Base-by-base conservation (phyloP, 768 basidiomycete genomes). In the Boletus sp. region DNA sequence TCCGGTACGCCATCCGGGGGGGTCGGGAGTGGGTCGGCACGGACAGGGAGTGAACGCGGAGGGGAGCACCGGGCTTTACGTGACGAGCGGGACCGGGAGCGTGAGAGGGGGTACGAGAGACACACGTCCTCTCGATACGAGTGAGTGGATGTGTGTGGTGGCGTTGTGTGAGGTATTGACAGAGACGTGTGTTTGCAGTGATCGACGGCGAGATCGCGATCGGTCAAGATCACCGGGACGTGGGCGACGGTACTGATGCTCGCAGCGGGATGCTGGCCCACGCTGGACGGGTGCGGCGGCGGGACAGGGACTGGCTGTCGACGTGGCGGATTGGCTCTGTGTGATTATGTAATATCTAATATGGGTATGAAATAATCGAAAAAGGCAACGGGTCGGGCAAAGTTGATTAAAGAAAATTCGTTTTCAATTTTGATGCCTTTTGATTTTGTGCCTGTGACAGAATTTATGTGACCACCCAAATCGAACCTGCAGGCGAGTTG, bases 151-250 rank as follows among this genome's bases (percentile, higher is more conserved):
- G 53, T 4, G 40, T 53, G 63, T 54, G 65, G 59, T 60, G 64
- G 59, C 54, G 49, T 37, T 37, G 50, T 29, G 62, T 43, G 47
- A 15, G 30, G 40, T 47, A 19, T 42, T 65, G 30, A 70, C 51
- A 10, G 45, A 40, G 33, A 33, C 50, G 45, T 32, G 45, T 32
- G 49, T 59, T 49, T 62, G 58, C 70, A 83, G 85, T 64, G 85
- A 87, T 74, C 81, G 86, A 72, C 80, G 85, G 45, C 74, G 85
- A 66, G 85, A 87, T 69, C 74, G 85, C 60, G 85, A 87, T 72
- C 84, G 86, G 62, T 87, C 86, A 59, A 79, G 86, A 72, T 87
- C 85, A 55, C 86, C 86, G 11, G 79, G 83, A 41, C 74, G 86
- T 41, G 55, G 64, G 60, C 77, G 85, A 71, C 77, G 81, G 62